Evolutionary conservation across 768 basidiomycete species (phyloP).

Genomic region (Boletus coccyginus): DNA sequence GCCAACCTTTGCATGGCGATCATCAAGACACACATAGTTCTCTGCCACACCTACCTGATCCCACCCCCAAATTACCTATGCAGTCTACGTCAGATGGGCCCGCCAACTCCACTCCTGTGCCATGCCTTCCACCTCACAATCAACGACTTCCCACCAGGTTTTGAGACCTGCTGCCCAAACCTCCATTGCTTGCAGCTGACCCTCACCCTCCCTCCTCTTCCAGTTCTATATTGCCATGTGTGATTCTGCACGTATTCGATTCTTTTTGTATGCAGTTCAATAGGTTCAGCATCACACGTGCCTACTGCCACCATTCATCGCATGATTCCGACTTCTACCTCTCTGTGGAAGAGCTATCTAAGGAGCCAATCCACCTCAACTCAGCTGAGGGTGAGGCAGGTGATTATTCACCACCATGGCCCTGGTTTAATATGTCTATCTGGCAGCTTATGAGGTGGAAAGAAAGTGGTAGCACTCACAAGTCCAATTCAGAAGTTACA

Average conservation of each 20-base stretch:
- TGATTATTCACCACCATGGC: neutral
- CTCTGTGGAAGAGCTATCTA: neutral
- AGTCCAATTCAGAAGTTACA: neutral
- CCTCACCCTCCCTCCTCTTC: no score
- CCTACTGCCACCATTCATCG: no score
- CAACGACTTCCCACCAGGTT: neutral
- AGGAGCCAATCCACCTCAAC: neutral
- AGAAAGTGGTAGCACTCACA: neutral
- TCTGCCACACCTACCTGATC: no score
- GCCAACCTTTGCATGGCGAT: no score
- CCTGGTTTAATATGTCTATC: neutral
- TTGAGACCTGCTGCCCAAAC: neutral
- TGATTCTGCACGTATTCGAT: neutral
- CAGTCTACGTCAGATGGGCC: no score
- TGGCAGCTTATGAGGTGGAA: neutral
- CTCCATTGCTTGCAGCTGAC: neutral
- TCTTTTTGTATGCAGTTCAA: neutral
- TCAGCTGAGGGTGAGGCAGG: neutral
- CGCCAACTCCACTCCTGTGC: no score
- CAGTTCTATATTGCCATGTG: neutral
- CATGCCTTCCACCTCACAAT: neutral
- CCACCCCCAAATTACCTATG: no score
- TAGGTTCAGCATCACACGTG: no score
- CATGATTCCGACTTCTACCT: no score
- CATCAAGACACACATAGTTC: no score